Conservation (phyloP, 371 early-diverging fungal species). For the Mucor irregularis region DNA sequence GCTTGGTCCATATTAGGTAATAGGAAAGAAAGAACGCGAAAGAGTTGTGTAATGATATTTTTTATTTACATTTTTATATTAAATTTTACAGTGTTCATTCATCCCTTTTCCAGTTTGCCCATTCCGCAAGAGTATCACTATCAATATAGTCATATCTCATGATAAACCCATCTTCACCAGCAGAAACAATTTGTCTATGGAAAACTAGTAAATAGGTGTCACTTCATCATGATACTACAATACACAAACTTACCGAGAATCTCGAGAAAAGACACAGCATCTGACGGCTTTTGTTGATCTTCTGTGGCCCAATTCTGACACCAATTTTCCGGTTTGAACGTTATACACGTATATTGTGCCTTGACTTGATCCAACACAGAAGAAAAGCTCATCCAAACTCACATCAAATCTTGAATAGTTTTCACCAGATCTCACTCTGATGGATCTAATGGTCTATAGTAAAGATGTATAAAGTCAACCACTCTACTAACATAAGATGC, state of each 20-base stretch:
- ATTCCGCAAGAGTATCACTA: constrained; percentile 69
- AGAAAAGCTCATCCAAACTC: constrained; percentile 65
- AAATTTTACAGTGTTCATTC: neutral
- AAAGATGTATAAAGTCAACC: neutral
- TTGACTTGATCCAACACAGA: constrained; percentile 75
- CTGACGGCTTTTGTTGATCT: constrained; percentile 78
- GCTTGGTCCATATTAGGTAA: neutral
- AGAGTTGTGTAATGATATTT: neutral
- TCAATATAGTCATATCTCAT: constrained; percentile 86
- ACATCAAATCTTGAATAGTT: constrained; percentile 49
- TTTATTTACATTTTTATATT: neutral
- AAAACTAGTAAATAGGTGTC: neutral
- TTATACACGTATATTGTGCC: constrained; percentile 74
- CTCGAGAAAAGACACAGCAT: constrained; percentile 76
- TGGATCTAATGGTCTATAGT: constrained; percentile 29
- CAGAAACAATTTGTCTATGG: constrained; percentile 68
- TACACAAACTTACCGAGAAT: constrained; percentile 63
- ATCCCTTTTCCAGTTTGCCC: constrained; percentile 58
- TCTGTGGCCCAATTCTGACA: constrained; percentile 73
- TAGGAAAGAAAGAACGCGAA: neutral
- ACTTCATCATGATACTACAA: too few species aligned
- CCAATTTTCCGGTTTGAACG: constrained; percentile 61
- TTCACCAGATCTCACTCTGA: constrained; percentile 41
- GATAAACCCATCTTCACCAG: constrained; percentile 79
- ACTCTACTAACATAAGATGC: neutral